These are phyloP conservation scores for Abelmoschus esculentus DNA, from an alignment of 345 rosid genomes.

Conservation along the genomic window DNA sequence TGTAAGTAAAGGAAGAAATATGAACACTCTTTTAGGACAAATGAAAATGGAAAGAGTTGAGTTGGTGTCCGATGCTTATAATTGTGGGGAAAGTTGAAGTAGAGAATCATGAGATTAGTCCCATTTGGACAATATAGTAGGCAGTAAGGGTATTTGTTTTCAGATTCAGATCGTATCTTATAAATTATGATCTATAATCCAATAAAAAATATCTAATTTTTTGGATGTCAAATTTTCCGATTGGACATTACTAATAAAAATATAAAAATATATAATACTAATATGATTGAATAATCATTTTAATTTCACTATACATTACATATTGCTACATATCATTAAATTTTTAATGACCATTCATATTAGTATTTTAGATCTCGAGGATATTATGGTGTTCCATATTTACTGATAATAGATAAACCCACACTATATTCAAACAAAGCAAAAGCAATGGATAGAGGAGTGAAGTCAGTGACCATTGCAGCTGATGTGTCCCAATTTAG, in stretches of 20 bases:
- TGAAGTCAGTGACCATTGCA: not conserved
- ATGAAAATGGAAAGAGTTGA: not conserved
- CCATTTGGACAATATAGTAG: constrained; percentile 10
- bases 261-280: too few relatives aligned
- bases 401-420: not conserved
- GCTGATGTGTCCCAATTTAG: not conserved
- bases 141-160: too few relatives aligned
- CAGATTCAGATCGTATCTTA: too few relatives aligned
- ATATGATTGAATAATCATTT: too few relatives aligned
- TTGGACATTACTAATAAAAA: too few relatives aligned
- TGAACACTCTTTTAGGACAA: not conserved
- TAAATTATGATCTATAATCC: too few relatives aligned
- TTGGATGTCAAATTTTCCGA: not conserved
- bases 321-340: too few relatives aligned
- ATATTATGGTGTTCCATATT: not conserved
- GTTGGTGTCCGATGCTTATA: not conserved
- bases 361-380: too few relatives aligned
- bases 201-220: too few relatives aligned
- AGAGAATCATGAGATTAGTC: constrained; percentile 8
- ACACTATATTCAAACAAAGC: not conserved
- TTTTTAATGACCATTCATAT: too few relatives aligned
- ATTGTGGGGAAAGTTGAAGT: constrained; percentile 10
- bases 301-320: too few relatives aligned
- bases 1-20: not conserved
- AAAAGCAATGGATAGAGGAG: not conserved